Evolutionary conservation across 2,329 filamentous ascomycete genomes (phyloP).

Genomic region (Huntiella savannae): DNA sequence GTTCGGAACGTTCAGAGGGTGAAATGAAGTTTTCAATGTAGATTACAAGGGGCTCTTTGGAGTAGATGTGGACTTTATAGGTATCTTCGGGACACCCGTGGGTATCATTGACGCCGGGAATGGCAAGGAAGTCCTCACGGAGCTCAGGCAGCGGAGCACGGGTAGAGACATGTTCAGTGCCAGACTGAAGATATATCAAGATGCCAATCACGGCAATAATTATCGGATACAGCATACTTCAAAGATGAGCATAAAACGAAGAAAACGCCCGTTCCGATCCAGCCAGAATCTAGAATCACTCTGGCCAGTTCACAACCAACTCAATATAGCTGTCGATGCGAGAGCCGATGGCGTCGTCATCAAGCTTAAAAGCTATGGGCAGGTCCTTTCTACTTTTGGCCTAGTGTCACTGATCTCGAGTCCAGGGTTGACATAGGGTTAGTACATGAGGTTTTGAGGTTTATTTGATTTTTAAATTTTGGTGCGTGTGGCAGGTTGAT

Average conservation of each 20-base stretch:
- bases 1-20: conserved; percentile 21
- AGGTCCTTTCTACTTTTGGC: no score
- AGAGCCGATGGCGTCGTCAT: not conserved
- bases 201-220: conserved; percentile 22
- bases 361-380: not conserved
- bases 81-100: conserved; percentile 22
- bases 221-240: no score
- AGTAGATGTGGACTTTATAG: conserved; percentile 26
- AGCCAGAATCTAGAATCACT: no score
- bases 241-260: no score
- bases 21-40: conserved; percentile 30
- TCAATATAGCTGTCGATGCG: not conserved
- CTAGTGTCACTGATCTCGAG: no score
- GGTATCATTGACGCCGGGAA: conserved; percentile 23
- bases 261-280: no score
- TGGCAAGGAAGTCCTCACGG: conserved; percentile 31
- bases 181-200: conserved; percentile 25
- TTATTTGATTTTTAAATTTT: no score
- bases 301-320: no score
- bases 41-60: conserved; percentile 24
- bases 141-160: conserved; percentile 26
- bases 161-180: conserved; percentile 18
- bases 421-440: no score
- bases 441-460: no score
- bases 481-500: no score